Conservation (phyloP, 768 basidiomycete genomes). For the Lentinula guzmanii region DNA sequence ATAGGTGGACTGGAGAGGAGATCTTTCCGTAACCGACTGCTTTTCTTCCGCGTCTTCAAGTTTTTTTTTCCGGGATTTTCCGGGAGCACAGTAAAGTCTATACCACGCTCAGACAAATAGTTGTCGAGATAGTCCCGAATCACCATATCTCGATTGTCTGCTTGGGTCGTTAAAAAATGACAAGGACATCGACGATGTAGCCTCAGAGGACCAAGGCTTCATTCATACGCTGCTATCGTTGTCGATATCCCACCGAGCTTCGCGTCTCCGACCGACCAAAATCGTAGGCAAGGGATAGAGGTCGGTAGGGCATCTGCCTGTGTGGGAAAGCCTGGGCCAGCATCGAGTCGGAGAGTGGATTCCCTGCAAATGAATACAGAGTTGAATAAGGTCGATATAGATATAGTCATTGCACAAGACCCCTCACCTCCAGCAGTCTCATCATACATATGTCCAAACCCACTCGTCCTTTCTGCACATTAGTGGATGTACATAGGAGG, state of each 20-base stretch:
- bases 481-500: too few relatives aligned
- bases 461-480: too few relatives aligned
- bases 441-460: too few relatives aligned
- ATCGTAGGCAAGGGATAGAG: slow-evolving; percentile 81
- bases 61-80: too few relatives aligned
- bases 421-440: too few relatives aligned
- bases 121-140: slow-evolving; percentile 71
- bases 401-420: too few relatives aligned
- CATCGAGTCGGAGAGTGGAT: slow-evolving; percentile 88
- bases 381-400: too few relatives aligned
- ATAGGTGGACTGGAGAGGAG: slow-evolving; percentile 34
- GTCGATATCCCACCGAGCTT: slow-evolving; percentile 89
- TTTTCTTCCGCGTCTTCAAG: slow-evolving; percentile 36
- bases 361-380: too few relatives aligned
- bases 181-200: slow-evolving; percentile 77
- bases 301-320: slow-evolving; percentile 84
- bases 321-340: slow-evolving; percentile 50
- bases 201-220: slow-evolving; percentile 89
- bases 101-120: slow-evolving; percentile 73
- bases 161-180: slow-evolving; percentile 81
- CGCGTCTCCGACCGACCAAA: slow-evolving; percentile 69
- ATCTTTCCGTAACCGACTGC: slow-evolving; percentile 40
- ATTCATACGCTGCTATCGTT: slow-evolving; percentile 88
- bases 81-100: slow-evolving; percentile 47
- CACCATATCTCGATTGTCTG: slow-evolving; percentile 49